A percentile compares a stretch with the other conserved stretches of the same genome.
These are phyloP conservation scores for Teratosphaeria viscida DNA, from an alignment of 2,329 filamentous ascomycete genomes.

Conservation along the genomic window DNA sequence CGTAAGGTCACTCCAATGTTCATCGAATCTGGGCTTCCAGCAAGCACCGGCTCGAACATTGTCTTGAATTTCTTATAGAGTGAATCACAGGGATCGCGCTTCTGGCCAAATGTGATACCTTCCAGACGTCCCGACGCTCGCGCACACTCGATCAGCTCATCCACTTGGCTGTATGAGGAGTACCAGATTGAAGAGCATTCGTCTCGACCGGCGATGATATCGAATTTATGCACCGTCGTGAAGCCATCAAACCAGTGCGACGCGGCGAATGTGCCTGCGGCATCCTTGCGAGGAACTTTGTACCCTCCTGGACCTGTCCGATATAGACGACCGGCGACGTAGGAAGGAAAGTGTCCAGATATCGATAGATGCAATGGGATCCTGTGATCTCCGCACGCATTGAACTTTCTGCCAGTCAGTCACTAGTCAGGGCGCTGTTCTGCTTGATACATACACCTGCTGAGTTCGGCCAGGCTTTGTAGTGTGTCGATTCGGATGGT, in stretches of 20 bases:
- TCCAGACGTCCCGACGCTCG: slow-evolving; percentile 48
- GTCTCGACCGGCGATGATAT: slow-evolving; percentile 43
- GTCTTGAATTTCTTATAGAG: slow-evolving; percentile 63
- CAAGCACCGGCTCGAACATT: slow-evolving; percentile 36
- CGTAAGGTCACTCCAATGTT: slow-evolving; percentile 54
- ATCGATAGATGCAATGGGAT: slow-evolving; percentile 46
- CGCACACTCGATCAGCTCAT: slow-evolving; percentile 52
- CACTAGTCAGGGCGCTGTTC: background rate
- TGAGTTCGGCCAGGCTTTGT: slow-evolving; percentile 10
- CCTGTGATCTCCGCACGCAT: background rate
- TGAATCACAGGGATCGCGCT: slow-evolving; percentile 62
- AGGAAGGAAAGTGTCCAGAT: slow-evolving; percentile 57
- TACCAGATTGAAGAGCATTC: slow-evolving; percentile 47
- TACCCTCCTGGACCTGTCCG: slow-evolving; percentile 62
- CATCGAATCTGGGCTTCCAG: slow-evolving; percentile 7
- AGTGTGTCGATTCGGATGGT: slow-evolving; percentile 1
- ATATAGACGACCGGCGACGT: slow-evolving; percentile 61
- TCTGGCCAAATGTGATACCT: slow-evolving; percentile 57
- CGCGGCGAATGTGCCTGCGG: slow-evolving; percentile 44
- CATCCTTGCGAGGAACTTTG: slow-evolving; percentile 44
- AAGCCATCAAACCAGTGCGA: slow-evolving; percentile 71
- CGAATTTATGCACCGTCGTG: slow-evolving; percentile 60
- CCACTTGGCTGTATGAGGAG: slow-evolving; percentile 58
- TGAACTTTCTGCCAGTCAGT: background rate
- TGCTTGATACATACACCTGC: slow-evolving; percentile 2